These are phyloP conservation scores for Dothistroma septosporum DNA, from an alignment of 2,329 filamentous ascomycete genomes.

Conservation along the genomic window DNA sequence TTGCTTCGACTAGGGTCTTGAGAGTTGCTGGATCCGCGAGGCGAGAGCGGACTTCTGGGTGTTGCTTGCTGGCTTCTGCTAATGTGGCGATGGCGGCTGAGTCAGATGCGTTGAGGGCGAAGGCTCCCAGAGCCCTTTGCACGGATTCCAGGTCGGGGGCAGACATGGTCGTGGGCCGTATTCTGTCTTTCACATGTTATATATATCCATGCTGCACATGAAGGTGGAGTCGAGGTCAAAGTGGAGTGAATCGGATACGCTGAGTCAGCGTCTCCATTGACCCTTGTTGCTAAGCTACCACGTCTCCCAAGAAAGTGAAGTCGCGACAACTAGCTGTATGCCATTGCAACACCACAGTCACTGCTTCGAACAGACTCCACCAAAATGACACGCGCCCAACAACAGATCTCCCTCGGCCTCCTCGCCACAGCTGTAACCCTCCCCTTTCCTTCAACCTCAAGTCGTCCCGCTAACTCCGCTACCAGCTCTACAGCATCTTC, in stretches of 20 bases:
- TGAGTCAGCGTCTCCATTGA: neutral
- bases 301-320: conserved; percentile 3
- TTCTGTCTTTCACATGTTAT: neutral
- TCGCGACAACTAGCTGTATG: neutral
- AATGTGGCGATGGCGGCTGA: conserved; percentile 15
- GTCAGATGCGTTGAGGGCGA: neutral
- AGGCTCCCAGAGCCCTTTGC: neutral
- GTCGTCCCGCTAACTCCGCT: conserved; percentile 19
- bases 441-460: conserved; percentile 7
- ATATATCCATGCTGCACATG: neutral
- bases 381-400: conserved; percentile 85
- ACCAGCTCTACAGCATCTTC: conserved; percentile 80
- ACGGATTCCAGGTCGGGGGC: neutral
- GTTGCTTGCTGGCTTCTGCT: conserved; percentile 21
- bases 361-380: conserved; percentile 7
- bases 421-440: conserved; percentile 76
- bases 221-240: neutral
- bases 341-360: conserved; percentile 9
- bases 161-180: neutral
- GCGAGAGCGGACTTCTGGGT: conserved; percentile 10
- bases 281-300: neutral
- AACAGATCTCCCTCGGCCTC: conserved; percentile 83
- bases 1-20: conserved; percentile 12
- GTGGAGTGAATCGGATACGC: neutral
- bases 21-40: conserved; percentile 17